Conservation (phyloP, 257 asterid genomes). For the Fraxinus excelsior region DNA sequence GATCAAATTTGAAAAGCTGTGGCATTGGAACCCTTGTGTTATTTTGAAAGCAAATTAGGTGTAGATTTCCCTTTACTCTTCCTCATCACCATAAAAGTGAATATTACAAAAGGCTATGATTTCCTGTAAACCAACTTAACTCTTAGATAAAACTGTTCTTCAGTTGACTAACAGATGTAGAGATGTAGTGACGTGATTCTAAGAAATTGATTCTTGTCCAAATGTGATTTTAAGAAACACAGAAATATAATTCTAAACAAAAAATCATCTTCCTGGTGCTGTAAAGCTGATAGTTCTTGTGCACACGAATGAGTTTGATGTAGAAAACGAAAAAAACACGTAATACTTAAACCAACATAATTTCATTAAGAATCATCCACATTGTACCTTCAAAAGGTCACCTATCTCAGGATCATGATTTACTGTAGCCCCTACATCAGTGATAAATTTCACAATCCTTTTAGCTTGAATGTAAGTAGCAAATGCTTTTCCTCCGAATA, state of each 20-base stretch:
- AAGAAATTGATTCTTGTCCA: not conserved
- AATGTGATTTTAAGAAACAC: not conserved
- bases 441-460: conserved; percentile 60
- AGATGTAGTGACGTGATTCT: no score
- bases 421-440: conserved; percentile 59
- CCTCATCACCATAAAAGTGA: not conserved
- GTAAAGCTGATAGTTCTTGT: not conserved
- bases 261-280: not conserved
- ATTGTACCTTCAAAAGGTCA: conserved; percentile 57
- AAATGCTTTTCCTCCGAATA: conserved; percentile 68
- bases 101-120: not conserved
- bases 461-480: conserved; percentile 62
- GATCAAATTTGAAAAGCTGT: not conserved
- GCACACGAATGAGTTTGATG: not conserved
- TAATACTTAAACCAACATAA: not conserved
- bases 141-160: not conserved
- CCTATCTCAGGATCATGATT: conserved; percentile 62
- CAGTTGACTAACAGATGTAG: not conserved
- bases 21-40: not conserved
- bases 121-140: not conserved
- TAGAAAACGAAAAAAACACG: not conserved
- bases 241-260: not conserved
- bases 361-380: not conserved
- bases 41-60: not conserved
- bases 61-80: not conserved